Conservation (phyloP, 1,139 yeast genomes). For the Candida sanyaensis region DNA sequence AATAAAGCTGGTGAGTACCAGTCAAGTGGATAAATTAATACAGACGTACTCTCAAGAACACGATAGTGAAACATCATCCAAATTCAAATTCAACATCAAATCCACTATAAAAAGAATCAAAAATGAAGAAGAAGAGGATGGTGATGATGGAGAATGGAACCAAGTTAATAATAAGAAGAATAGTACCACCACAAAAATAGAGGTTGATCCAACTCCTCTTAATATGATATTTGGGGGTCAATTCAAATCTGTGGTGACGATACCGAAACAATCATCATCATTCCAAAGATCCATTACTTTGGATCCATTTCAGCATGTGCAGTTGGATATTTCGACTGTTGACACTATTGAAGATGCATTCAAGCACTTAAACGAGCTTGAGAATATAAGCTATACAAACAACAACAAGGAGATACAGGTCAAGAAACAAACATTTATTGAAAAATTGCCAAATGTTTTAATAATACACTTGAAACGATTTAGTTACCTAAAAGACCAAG, state of each 20-base stretch:
- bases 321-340: conserved; percentile 80
- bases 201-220: conserved; percentile 81
- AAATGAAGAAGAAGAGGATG: conserved; percentile 22
- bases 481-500: conserved; percentile 52
- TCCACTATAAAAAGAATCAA: conserved; percentile 43
- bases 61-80: conserved; percentile 28
- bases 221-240: conserved; percentile 91
- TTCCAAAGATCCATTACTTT: conserved; percentile 67
- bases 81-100: conserved; percentile 40
- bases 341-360: conserved; percentile 77
- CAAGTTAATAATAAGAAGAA: conserved; percentile 70
- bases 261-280: conserved; percentile 58
- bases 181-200: conserved; percentile 72
- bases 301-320: conserved; percentile 94
- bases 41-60: conserved; percentile 26
- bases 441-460: conserved; percentile 74
- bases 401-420: conserved; percentile 61
- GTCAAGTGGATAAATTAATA: conserved; percentile 47
- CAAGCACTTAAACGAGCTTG: conserved; percentile 68
- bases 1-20: conserved; percentile 47
- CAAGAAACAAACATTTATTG: conserved; percentile 84
- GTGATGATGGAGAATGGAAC: conserved; percentile 57
- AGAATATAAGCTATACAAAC: conserved; percentile 63
- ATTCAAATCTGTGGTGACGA: conserved; percentile 78
- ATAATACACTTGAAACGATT: conserved; percentile 88